Conservation (phyloP, 2,329 filamentous ascomycete species). For the Calonectria pteridis region DNA sequence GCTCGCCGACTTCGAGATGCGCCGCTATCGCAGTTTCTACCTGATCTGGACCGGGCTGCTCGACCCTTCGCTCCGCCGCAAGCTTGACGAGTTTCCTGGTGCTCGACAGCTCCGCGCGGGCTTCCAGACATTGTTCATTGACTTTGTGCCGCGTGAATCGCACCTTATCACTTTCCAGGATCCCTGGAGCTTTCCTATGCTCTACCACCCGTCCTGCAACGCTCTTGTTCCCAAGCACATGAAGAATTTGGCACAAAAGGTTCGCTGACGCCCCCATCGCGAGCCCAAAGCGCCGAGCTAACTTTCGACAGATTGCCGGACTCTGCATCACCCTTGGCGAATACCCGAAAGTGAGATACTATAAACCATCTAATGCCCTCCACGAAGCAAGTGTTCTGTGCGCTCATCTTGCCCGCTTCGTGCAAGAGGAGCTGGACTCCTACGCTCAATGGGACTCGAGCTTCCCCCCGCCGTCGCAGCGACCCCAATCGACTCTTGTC, state of each 20-base stretch:
- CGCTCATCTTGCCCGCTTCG: slow-evolving; percentile 88
- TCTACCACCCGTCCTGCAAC: slow-evolving; percentile 94
- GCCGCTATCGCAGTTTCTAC: slow-evolving; percentile 82
- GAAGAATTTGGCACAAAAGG: slow-evolving; percentile 89
- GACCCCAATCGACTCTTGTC: slow-evolving; percentile 85
- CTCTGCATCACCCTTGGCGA: slow-evolving; percentile 94
- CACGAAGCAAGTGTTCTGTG: slow-evolving; percentile 93
- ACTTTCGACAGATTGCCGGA: slow-evolving; percentile 56
- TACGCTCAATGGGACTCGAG: slow-evolving; percentile 87
- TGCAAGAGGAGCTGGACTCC: slow-evolving; percentile 90
- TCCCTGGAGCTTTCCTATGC: slow-evolving; percentile 92
- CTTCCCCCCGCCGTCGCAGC: slow-evolving; percentile 83
- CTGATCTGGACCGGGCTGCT: slow-evolving; percentile 88
- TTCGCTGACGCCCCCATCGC: slow-evolving; percentile 50
- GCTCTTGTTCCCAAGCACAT: slow-evolving; percentile 85
- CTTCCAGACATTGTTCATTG: slow-evolving; percentile 85
- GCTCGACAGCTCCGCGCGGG: slow-evolving; percentile 82
- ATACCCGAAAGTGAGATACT: slow-evolving; percentile 93
- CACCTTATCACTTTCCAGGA: slow-evolving; percentile 92
- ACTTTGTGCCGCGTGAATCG: slow-evolving; percentile 92
- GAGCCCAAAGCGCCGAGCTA: neutral
- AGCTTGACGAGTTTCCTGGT: slow-evolving; percentile 78
- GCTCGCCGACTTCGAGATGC: slow-evolving; percentile 89
- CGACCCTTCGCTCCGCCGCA: slow-evolving; percentile 76
- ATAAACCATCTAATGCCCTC: slow-evolving; percentile 77